These are phyloP conservation scores for Leccinum colubrinum DNA, from an alignment of 1,284 basidiomycete species.

Conservation along the genomic window DNA sequence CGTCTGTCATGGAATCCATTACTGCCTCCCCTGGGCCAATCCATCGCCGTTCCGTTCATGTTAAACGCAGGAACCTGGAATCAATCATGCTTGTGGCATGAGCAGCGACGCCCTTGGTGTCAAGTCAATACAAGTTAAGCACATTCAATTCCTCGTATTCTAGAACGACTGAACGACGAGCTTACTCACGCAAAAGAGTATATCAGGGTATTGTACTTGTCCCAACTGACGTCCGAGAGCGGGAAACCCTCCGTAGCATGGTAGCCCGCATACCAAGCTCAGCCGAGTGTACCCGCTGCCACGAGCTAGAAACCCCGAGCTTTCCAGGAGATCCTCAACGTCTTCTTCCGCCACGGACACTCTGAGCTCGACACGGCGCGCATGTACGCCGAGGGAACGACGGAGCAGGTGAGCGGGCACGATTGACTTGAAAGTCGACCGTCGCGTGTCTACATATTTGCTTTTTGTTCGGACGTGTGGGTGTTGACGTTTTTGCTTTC, in stretches of 20 bases:
- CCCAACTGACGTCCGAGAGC: slow-evolving; percentile 38
- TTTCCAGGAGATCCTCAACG: slow-evolving; percentile 39
- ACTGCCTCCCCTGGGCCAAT: too few species aligned
- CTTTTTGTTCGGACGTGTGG: too few species aligned
- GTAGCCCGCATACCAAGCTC: slow-evolving; percentile 39
- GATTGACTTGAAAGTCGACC: background rate
- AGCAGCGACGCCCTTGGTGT: too few species aligned
- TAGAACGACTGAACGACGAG: background rate
- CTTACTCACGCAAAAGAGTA: slow-evolving; percentile 36
- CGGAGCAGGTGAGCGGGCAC: slow-evolving; percentile 40
- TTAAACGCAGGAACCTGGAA: background rate
- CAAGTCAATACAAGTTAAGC: too few species aligned
- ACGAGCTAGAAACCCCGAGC: background rate
- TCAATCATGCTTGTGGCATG: background rate
- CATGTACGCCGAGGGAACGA: slow-evolving; percentile 49
- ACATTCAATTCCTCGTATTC: background rate
- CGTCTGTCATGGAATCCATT: background rate
- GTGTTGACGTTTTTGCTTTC: background rate
- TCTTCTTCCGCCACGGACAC: slow-evolving; percentile 43
- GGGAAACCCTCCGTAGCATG: slow-evolving; percentile 41
- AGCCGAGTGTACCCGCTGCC: background rate
- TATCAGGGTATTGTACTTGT: slow-evolving; percentile 46
- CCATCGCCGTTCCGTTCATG: background rate
- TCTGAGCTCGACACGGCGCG: slow-evolving; percentile 50
- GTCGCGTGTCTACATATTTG: too few species aligned